phyloP scores from a whole-genome alignment of 2,329 filamentous ascomycete species.

The Aureobasidium uvarum region DNA sequence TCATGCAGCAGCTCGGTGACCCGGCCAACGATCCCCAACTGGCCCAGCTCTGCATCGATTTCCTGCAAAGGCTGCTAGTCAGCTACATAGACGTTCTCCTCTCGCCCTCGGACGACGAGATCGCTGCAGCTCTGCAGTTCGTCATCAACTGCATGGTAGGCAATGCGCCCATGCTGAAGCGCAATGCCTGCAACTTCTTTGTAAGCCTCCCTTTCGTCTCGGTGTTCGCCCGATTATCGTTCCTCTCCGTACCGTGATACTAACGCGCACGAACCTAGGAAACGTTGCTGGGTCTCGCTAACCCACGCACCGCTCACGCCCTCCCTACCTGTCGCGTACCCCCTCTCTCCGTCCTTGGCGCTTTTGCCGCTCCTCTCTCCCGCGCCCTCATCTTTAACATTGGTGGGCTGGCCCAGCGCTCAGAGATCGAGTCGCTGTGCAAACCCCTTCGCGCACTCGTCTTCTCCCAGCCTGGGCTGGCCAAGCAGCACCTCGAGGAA shows the following conservation, averaged over 20 bases:
- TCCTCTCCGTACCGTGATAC: not conserved
- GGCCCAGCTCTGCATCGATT: constrained; percentile 70
- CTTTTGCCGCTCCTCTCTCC: constrained; percentile 62
- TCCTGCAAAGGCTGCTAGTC: constrained; percentile 63
- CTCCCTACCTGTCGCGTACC: constrained; percentile 33
- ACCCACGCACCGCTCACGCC: constrained; percentile 33
- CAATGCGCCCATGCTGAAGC: constrained; percentile 72
- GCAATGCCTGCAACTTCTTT: constrained; percentile 73
- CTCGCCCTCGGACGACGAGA: constrained; percentile 55
- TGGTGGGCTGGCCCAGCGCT: constrained; percentile 65
- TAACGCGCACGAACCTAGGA: constrained; percentile 31
- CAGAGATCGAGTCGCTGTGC: constrained; percentile 68
- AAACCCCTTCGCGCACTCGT: constrained; percentile 68
- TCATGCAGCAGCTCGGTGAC: constrained; percentile 62
- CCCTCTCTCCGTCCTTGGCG: constrained; percentile 49
- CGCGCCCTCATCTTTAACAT: constrained; percentile 63
- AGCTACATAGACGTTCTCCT: constrained; percentile 63
- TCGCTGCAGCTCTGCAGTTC: constrained; percentile 70
- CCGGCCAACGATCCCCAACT: constrained; percentile 68
- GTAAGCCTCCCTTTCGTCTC: constrained; percentile 34
- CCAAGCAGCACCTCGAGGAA: constrained; percentile 50
- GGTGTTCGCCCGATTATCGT: not conserved
- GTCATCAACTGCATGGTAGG: constrained; percentile 67
- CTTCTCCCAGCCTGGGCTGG: constrained; percentile 31
- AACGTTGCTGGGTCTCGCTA: constrained; percentile 27